Evolutionary conservation across 176 grass and related monocot species (phyloP), one percentile per base, ranked within the genome.

Genomic region (Miscanthus lutarioriparius): DNA sequence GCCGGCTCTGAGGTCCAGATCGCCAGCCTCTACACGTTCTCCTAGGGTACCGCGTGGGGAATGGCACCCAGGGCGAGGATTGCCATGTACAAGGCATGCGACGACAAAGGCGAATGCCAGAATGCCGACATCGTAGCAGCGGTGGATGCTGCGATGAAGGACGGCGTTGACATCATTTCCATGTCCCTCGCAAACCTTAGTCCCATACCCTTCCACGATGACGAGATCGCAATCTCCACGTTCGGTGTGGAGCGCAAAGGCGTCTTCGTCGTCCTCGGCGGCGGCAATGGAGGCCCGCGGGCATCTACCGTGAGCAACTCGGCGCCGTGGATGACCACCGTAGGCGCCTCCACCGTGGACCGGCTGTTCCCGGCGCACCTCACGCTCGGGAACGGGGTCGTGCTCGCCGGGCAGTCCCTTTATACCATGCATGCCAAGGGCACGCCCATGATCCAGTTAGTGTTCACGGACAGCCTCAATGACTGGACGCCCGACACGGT

Each of bases 61-160:
- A 23, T 79, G 38, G 59, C 76, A 6, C 80, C 80, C 17, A 59
- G 27, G 41, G 86, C 74, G 36, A 54, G 9, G 40, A 26, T 88
- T 15, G 80, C 86, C 27, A 65, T 79, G 73, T 88, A 84, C 67
- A 88, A 64, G 75, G 80, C 54, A 12, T 64, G 36, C 0, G 0
- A 0, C 22, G 0, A 0, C 2, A 4, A 5, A 4, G 6, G 6
- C 2, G 35, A 36, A 5, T 72, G 39, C 70, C 0, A 3, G 1
- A 1, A 3, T 0, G 15, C 37, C 4, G 58, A 79, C 59, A 10
- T 64, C 3, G 9, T 41, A 4, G 58, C 58, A 1, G 76, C 76
- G 0, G 3, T 64, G 13, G 76, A 63, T 23, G 58, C 56, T 37
- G 76, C 76, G 22, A 58, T 78, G 35, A 78, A 78, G 37, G 76